These are phyloP conservation scores for Chloroidium sp. DNA, from an alignment of 163 green algal genomes.

Conservation along the genomic window DNA sequence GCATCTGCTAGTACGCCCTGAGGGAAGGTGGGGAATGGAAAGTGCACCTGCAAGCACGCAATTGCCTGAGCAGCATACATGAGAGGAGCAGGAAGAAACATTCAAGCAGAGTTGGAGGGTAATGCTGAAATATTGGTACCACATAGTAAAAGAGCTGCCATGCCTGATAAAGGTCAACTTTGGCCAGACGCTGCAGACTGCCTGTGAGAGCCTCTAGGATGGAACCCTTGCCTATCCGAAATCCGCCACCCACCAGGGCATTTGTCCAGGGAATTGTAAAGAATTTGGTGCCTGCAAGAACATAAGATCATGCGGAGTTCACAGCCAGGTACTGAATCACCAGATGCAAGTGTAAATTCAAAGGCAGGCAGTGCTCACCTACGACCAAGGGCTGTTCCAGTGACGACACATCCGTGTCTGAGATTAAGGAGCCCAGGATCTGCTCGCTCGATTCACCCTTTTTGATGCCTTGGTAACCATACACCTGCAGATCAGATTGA, in stretches of 20 bases:
- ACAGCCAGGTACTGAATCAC: not conserved
- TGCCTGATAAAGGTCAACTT: slow-evolving; percentile 25
- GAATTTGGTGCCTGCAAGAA: slow-evolving; percentile 18
- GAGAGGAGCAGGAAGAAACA: not conserved
- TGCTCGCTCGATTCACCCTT: slow-evolving; percentile 13
- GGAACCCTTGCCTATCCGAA: slow-evolving; percentile 18
- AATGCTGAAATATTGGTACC: not conserved
- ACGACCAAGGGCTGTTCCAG: not conserved
- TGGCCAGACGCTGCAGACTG: slow-evolving; percentile 20
- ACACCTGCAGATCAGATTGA: slow-evolving; percentile 11
- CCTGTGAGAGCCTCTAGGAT: slow-evolving; percentile 24
- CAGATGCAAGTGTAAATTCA: not conserved
- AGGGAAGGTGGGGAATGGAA: slow-evolving; percentile 29
- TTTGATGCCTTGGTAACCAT: slow-evolving; percentile 29
- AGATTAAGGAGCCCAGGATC: slow-evolving; percentile 14
- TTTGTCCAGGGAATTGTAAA: slow-evolving; percentile 33
- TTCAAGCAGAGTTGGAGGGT: not conserved
- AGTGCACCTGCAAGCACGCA: slow-evolving; percentile 26
- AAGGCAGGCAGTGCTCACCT: not conserved
- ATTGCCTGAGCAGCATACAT: not conserved
- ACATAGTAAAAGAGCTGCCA: no score
- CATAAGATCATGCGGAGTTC: no score
- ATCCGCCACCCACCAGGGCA: slow-evolving; percentile 20
- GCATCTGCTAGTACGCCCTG: slow-evolving; percentile 24
- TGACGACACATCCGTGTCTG: not conserved